Evolutionary conservation across 2,329 filamentous ascomycete species (phyloP).

Genomic region (Pseudogymnoascus sp.): DNA sequence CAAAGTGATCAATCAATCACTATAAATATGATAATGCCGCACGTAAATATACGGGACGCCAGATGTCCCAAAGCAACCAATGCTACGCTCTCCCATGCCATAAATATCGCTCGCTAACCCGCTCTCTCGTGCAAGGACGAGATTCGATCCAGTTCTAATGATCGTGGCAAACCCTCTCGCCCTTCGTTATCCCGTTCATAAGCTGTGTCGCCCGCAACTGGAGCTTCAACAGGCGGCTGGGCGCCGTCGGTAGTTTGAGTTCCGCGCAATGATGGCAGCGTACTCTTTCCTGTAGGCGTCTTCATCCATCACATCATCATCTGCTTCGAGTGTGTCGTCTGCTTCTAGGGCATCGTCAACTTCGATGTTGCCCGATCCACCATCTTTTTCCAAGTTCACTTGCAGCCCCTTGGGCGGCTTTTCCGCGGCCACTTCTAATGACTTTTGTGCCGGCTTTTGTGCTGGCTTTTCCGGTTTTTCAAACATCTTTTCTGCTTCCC

Average conservation of each 20-base stretch:
- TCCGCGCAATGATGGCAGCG: not conserved
- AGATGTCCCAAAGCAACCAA: not conserved
- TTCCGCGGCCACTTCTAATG: not conserved
- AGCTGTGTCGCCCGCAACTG: not conserved
- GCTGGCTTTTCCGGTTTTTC: constrained; percentile 4
- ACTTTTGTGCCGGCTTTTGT: not conserved
- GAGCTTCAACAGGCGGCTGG: not conserved
- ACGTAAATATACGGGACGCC: not conserved
- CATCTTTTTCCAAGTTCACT: not conserved
- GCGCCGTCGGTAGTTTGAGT: not conserved
- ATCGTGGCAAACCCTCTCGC: not conserved
- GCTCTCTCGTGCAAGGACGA: not conserved
- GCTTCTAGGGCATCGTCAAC: not conserved
- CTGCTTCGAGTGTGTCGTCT: not conserved
- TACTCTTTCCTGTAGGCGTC: not conserved
- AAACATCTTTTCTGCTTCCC: constrained; percentile 6
- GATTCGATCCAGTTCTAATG: not conserved
- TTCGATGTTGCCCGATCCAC: not conserved
- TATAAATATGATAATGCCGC: constrained; percentile 8
- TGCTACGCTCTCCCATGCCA: not conserved
- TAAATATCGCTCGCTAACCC: constrained; percentile 1
- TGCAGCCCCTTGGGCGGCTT: not conserved
- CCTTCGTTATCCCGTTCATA: not conserved
- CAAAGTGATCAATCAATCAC: constrained; percentile 5
- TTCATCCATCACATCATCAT: not conserved